A percentile compares a stretch with the other conserved stretches of the same genome.
These are phyloP conservation scores for Fonsecaea multimorphosa DNA, from an alignment of 2,329 filamentous ascomycete genomes.

Conservation along the genomic window DNA sequence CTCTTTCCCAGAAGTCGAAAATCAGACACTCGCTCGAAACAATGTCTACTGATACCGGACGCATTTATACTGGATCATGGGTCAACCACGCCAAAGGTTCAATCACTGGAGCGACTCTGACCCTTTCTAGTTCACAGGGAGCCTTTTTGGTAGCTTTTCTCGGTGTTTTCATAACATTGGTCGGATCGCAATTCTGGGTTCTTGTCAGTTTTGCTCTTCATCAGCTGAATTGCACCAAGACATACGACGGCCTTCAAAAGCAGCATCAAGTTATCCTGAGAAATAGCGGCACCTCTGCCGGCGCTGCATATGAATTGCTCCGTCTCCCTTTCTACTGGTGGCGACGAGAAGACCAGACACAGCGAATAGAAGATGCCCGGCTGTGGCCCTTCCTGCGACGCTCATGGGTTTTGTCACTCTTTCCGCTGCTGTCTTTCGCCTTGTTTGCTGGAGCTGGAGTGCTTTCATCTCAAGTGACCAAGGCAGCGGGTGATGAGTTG, in stretches of 20 bases:
- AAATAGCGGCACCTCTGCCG: constrained; percentile 39
- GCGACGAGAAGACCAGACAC: not conserved
- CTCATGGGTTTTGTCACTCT: not conserved
- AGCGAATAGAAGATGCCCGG: not conserved
- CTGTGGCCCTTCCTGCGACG: not conserved
- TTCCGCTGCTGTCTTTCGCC: not conserved
- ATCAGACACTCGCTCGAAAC: not conserved
- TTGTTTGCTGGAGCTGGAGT: not conserved
- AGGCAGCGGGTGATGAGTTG: not conserved
- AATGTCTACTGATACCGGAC: constrained; percentile 3
- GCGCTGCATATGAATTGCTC: constrained; percentile 25
- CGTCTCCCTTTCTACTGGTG: not conserved
- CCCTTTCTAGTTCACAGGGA: constrained; percentile 36
- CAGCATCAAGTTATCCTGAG: constrained; percentile 46
- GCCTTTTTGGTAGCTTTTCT: constrained; percentile 41
- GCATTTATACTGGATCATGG: constrained; percentile 41
- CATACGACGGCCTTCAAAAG: constrained; percentile 41
- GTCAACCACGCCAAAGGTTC: constrained; percentile 40
- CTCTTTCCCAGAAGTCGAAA: not conserved
- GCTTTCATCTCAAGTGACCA: not conserved
- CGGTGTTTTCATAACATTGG: constrained; percentile 41
- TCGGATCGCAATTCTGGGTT: constrained; percentile 42
- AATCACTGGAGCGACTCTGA: constrained; percentile 41
- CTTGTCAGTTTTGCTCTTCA: constrained; percentile 43
- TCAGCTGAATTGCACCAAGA: constrained; percentile 31